Percentiles rank a stretch among this genome's conserved stretches.
phyloP scores from a whole-genome alignment of 1,284 basidiomycete species.

The Apiotrichum laibachii region DNA sequence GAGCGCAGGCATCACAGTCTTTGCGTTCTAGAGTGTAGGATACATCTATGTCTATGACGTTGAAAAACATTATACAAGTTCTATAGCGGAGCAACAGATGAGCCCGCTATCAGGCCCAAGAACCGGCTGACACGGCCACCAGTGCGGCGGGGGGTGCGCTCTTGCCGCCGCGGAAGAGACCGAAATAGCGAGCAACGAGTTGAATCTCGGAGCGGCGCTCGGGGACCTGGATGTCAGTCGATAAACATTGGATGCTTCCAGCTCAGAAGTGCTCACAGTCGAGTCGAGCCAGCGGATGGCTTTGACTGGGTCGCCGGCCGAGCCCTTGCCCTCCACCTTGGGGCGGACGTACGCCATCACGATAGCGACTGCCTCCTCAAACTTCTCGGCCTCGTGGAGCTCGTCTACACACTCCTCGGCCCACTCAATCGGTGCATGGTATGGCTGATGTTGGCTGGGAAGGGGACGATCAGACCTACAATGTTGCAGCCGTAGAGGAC shows the following conservation, averaged over 20 bases:
- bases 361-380: not conserved
- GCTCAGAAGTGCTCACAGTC: not conserved
- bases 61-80: too few species aligned
- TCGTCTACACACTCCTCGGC: too few species aligned
- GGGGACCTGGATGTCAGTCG: not conserved
- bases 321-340: not conserved
- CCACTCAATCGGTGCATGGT: too few species aligned
- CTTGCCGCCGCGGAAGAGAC: not conserved
- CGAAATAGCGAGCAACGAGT: not conserved
- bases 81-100: too few species aligned
- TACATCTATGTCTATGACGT: too few species aligned
- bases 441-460: too few species aligned
- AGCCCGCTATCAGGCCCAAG: too few species aligned
- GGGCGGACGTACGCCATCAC: not conserved
- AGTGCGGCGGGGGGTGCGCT: not conserved
- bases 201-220: not conserved
- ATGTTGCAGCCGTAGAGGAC: too few species aligned
- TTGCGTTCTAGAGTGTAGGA: too few species aligned
- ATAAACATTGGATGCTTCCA: not conserved
- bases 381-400: not conserved
- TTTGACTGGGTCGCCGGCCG: not conserved
- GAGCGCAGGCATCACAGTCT: too few species aligned
- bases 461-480: too few species aligned
- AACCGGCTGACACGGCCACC: not conserved
- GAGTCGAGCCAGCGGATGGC: not conserved